These are phyloP conservation scores for Pseudonitzschia multiseries DNA, from an alignment of 108 stramenopile species.

Conservation along the genomic window DNA sequence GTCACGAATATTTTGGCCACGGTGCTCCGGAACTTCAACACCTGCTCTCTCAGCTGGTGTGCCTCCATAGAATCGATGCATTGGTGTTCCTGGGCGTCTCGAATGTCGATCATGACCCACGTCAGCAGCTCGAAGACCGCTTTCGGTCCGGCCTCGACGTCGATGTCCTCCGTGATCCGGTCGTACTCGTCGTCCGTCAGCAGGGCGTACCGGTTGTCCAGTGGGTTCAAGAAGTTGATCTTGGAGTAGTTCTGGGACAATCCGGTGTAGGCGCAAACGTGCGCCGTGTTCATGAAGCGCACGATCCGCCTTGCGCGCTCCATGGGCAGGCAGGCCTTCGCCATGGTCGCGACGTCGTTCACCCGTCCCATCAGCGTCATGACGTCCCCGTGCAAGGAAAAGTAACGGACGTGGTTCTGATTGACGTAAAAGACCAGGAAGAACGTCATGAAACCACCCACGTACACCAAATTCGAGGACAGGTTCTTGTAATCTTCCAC, in stretches of 20 bases:
- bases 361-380: conserved; percentile 51
- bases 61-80: conserved; percentile 23
- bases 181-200: conserved; percentile 39
- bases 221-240: conserved; percentile 35
- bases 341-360: conserved; percentile 45
- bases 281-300: conserved; percentile 55
- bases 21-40: conserved; percentile 23
- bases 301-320: conserved; percentile 38
- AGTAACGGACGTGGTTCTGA: conserved; percentile 41
- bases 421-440: conserved; percentile 59
- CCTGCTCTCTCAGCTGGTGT: conserved; percentile 19
- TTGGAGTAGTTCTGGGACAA: conserved; percentile 30
- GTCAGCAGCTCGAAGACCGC: conserved; percentile 23
- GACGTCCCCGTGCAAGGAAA: conserved; percentile 33
- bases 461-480: conserved; percentile 7
- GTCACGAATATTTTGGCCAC: conserved; percentile 38
- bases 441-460: conserved; percentile 53
- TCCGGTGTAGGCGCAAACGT: conserved; percentile 50
- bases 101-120: conserved; percentile 33
- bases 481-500: neutral
- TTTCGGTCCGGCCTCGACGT: conserved; percentile 36
- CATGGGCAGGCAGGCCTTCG: conserved; percentile 27
- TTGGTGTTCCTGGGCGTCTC: conserved; percentile 1
- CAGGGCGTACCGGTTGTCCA: conserved; percentile 31
- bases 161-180: conserved; percentile 16